Evolutionary conservation across 106 monocot species (phyloP).

Genomic region (Dendrobium officinale): DNA sequence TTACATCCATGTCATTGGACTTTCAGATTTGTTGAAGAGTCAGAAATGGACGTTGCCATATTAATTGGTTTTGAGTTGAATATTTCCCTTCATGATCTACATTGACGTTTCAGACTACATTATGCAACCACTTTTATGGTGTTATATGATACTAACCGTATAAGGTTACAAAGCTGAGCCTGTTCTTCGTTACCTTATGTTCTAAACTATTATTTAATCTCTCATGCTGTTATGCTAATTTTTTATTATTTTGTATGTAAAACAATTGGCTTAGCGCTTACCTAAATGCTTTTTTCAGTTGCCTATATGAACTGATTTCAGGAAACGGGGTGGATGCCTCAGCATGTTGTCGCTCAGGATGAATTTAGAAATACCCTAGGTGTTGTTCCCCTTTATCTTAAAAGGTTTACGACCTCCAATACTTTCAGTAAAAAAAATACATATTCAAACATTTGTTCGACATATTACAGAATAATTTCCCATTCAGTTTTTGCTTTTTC

Average conservation of each 20-base stretch:
- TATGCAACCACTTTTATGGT: neutral
- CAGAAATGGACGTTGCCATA: too few relatives aligned
- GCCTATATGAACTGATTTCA: constrained; percentile 33
- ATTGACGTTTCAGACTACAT: neutral
- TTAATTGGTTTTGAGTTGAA: too few relatives aligned
- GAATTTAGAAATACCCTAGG: constrained; percentile 74
- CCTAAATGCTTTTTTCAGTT: neutral
- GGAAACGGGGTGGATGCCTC: constrained; percentile 98
- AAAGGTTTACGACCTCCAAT: constrained; percentile 59
- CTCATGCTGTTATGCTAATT: neutral
- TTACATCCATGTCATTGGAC: too few relatives aligned
- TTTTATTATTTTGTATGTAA: neutral
- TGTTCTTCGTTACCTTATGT: neutral
- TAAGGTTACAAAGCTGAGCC: too few relatives aligned
- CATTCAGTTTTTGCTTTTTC: neutral
- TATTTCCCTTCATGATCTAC: neutral
- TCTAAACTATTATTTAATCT: neutral
- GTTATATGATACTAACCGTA: neutral
- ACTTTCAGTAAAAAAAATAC: neutral
- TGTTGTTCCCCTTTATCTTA: constrained; percentile 98
- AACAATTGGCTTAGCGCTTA: neutral
- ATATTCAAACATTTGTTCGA: constrained; percentile 3
- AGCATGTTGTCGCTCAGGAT: constrained; percentile 89
- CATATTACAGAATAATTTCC: neutral
- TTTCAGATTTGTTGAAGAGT: too few relatives aligned